Percentiles rank a stretch among this genome's conserved stretches.
These are phyloP conservation scores for Colletotrichum noveboracense DNA, from an alignment of 2,329 filamentous ascomycete species.

Conservation along the genomic window DNA sequence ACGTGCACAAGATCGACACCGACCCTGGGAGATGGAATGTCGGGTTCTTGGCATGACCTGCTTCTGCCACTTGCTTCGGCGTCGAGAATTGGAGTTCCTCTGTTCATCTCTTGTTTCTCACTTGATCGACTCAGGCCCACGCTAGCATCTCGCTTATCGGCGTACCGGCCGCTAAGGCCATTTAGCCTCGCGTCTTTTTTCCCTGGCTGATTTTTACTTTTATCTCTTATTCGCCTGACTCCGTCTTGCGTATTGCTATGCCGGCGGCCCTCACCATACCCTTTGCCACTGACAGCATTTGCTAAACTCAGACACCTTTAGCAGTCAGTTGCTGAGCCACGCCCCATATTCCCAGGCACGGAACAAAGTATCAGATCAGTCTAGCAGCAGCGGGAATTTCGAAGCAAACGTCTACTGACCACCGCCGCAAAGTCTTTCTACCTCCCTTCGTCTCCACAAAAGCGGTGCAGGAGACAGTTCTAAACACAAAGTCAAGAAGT, in stretches of 20 bases:
- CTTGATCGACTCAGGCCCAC: not conserved
- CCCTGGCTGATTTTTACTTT: slow-evolving; percentile 4
- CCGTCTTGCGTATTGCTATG: not conserved
- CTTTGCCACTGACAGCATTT: not conserved
- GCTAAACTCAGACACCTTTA: not conserved
- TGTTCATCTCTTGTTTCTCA: slow-evolving; percentile 2
- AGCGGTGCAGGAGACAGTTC: not conserved
- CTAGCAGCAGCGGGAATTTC: not conserved
- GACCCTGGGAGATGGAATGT: not conserved
- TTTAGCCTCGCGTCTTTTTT: not conserved
- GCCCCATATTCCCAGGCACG: not conserved
- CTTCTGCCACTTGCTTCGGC: not conserved
- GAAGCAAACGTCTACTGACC: not conserved
- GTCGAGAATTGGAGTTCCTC: not conserved
- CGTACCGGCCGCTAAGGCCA: slow-evolving; percentile 13
- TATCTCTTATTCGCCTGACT: not conserved
- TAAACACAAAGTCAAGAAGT: not conserved
- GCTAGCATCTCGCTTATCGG: slow-evolving; percentile 20
- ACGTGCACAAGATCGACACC: not conserved
- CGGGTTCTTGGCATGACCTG: not conserved
- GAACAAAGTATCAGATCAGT: not conserved
- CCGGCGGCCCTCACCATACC: not conserved
- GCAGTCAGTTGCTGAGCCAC: not conserved
- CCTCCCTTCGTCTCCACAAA: not conserved
- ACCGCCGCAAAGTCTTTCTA: not conserved